phyloP scores from a whole-genome alignment of 768 basidiomycete species.

The Amanita polypyramis region DNA sequence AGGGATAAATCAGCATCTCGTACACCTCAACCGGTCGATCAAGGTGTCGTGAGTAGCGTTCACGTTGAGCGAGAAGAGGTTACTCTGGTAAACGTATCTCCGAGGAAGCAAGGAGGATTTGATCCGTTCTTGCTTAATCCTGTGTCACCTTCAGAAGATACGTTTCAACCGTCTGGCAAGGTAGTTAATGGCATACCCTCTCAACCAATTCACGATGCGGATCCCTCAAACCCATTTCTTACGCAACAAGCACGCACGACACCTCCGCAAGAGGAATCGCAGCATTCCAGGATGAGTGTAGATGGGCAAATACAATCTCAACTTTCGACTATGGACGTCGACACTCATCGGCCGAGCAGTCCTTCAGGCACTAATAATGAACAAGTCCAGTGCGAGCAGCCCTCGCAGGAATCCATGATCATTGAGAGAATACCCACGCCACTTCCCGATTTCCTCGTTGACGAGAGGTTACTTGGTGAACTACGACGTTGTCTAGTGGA shows the following conservation, averaged over 20 bases:
- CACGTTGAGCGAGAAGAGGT: neutral
- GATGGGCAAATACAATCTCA: neutral
- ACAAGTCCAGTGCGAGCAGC: neutral
- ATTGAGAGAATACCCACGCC: constrained; percentile 58
- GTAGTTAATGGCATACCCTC: constrained; percentile 7
- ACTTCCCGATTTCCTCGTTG: constrained; percentile 67
- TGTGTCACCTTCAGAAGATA: constrained; percentile 21
- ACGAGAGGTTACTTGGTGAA: constrained; percentile 34
- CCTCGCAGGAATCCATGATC: constrained; percentile 26
- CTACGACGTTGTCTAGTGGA: constrained; percentile 41
- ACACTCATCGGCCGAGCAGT: neutral
- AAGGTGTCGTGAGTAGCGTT: neutral
- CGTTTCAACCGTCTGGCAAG: constrained; percentile 12
- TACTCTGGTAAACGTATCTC: neutral
- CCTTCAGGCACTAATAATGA: neutral
- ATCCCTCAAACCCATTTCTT: constrained; percentile 15
- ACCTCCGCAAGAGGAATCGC: neutral
- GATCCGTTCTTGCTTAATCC: constrained; percentile 47
- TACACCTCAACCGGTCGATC: neutral
- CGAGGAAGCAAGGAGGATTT: constrained; percentile 25
- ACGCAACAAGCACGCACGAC: no score
- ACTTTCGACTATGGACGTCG: neutral
- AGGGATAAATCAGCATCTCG: neutral
- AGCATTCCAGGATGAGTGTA: neutral
- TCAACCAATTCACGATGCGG: constrained; percentile 8